These are phyloP conservation scores for Entophlyctis helioformis DNA, from an alignment of 192 early-diverging fungal species.

Conservation along the genomic window DNA sequence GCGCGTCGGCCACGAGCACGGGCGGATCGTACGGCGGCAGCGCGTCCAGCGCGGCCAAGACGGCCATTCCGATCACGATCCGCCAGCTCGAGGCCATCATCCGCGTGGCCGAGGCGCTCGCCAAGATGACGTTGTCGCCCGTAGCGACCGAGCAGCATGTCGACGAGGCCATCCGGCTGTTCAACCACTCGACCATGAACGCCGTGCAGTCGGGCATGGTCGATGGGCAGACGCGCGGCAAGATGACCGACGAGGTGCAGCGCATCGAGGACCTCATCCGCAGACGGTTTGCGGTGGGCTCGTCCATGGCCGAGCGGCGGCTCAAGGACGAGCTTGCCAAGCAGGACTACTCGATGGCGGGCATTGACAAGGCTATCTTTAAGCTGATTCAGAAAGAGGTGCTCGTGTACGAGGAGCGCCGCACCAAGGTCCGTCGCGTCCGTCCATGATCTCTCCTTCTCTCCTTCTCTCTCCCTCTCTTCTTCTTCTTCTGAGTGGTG, in stretches of 20 bases:
- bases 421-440: slow-evolving; percentile 4
- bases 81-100: slow-evolving; percentile 97
- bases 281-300: slow-evolving; percentile 78
- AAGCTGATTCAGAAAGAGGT: slow-evolving; percentile 19
- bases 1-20: too few species aligned
- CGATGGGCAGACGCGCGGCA: slow-evolving; percentile 66
- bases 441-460: too few species aligned
- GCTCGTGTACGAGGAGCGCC: slow-evolving; percentile 13
- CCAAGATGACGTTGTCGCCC: slow-evolving; percentile 83
- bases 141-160: slow-evolving; percentile 81
- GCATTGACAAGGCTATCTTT: slow-evolving; percentile 13
- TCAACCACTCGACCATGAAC: slow-evolving; percentile 95
- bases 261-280: slow-evolving; percentile 74
- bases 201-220: slow-evolving; percentile 82
- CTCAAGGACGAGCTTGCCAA: slow-evolving; percentile 51
- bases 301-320: slow-evolving; percentile 39
- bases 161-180: slow-evolving; percentile 93
- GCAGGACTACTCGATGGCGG: slow-evolving; percentile 29
- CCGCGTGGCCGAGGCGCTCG: slow-evolving; percentile 93
- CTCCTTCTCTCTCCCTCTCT: too few species aligned
- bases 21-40: too few species aligned
- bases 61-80: slow-evolving; percentile 92
- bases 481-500: too few species aligned
- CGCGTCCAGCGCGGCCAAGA: slow-evolving; percentile 8
- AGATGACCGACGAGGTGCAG: slow-evolving; percentile 65